These are phyloP conservation scores for Phialemonium atrogriseum DNA, from an alignment of 2,329 filamentous ascomycete species.

Conservation along the genomic window DNA sequence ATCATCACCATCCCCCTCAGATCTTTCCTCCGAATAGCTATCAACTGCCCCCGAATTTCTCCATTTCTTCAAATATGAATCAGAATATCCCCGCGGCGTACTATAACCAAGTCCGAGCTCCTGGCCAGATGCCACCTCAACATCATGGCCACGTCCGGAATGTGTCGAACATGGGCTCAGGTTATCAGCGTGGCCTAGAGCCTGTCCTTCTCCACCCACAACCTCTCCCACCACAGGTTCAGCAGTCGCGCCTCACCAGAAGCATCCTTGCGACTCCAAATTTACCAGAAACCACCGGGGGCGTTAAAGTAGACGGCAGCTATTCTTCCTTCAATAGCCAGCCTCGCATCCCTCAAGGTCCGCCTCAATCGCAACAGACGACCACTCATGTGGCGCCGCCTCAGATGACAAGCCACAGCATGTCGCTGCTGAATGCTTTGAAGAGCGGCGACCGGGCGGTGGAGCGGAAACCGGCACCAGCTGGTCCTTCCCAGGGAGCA, in stretches of 20 bases:
- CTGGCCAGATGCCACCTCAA: slow-evolving; percentile 9
- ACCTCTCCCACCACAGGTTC: slow-evolving; percentile 46
- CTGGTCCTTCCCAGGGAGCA: neutral
- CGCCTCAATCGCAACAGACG: slow-evolving; percentile 14
- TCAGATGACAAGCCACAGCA: slow-evolving; percentile 23
- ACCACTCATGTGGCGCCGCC: slow-evolving; percentile 10
- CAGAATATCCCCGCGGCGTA: slow-evolving; percentile 13
- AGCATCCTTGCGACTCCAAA: slow-evolving; percentile 27
- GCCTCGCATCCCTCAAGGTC: slow-evolving; percentile 1
- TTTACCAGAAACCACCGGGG: slow-evolving; percentile 14
- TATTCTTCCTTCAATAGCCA: neutral
- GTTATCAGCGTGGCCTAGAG: slow-evolving; percentile 18
- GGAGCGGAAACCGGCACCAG: slow-evolving; percentile 11
- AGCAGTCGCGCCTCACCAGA: slow-evolving; percentile 41
- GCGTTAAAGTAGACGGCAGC: neutral
- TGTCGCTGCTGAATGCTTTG: slow-evolving; percentile 31
- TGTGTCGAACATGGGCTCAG: slow-evolving; percentile 10
- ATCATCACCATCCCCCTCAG: slow-evolving; percentile 44
- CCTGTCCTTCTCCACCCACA: slow-evolving; percentile 33
- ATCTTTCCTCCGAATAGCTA: slow-evolving; percentile 36
- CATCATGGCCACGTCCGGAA: slow-evolving; percentile 9
- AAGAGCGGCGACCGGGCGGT: slow-evolving; percentile 20
- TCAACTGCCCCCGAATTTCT: slow-evolving; percentile 40
- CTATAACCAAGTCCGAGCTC: slow-evolving; percentile 11
- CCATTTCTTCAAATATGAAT: slow-evolving; percentile 25